Conservation (phyloP, 192 early-diverging fungal species). For the Coemansia umbellata region DNA sequence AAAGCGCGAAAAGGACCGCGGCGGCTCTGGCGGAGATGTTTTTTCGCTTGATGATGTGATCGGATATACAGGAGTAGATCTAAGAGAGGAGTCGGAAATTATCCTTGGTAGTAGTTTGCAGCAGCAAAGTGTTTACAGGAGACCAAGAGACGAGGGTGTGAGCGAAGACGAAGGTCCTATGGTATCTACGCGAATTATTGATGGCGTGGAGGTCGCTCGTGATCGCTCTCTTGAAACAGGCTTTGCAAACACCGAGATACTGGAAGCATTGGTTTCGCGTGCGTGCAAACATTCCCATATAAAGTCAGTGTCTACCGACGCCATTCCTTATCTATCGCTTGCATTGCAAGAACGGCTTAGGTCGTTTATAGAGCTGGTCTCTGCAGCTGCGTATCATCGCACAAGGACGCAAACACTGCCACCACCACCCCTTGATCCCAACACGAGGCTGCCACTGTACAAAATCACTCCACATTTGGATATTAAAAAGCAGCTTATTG, state of each 20-base stretch:
- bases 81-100: slow-evolving; percentile 62
- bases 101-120: slow-evolving; percentile 49
- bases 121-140: not conserved
- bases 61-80: slow-evolving; percentile 73
- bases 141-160: not conserved
- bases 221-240: slow-evolving; percentile 13
- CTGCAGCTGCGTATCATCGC: slow-evolving; percentile 68
- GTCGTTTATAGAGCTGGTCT: slow-evolving; percentile 62
- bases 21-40: slow-evolving; percentile 12
- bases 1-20: slow-evolving; percentile 33
- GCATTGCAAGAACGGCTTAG: slow-evolving; percentile 68
- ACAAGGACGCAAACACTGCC: slow-evolving; percentile 58
- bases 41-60: slow-evolving; percentile 67
- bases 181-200: slow-evolving; percentile 5
- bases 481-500: slow-evolving; percentile 64
- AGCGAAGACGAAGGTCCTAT: slow-evolving; percentile 2
- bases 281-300: slow-evolving; percentile 18
- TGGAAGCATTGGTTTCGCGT: slow-evolving; percentile 17
- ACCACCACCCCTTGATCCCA: slow-evolving; percentile 54
- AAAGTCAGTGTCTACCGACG: slow-evolving; percentile 56
- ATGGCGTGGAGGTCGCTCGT: slow-evolving; percentile 21
- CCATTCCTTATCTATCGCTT: slow-evolving; percentile 59
- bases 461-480: slow-evolving; percentile 65
- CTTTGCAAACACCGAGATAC: slow-evolving; percentile 10
- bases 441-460: slow-evolving; percentile 59